phyloP scores from a whole-genome alignment of 1,139 yeast genomes.

The Geotrichum candidum region DNA sequence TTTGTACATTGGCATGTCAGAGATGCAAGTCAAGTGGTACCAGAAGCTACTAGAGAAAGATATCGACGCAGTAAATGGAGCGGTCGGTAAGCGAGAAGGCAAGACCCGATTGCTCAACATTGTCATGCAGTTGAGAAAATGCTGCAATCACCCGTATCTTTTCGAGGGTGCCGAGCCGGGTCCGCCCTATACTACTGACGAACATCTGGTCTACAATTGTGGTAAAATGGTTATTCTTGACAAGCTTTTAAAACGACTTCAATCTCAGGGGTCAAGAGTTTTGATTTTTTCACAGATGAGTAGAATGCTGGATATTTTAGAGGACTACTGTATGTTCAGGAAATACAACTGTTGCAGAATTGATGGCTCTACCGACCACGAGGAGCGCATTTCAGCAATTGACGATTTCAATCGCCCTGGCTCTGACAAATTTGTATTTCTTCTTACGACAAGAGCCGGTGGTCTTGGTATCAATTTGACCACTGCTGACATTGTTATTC shows the following conservation, averaged over 20 bases:
- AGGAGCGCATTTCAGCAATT: slow-evolving; percentile 85
- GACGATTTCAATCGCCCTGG: slow-evolving; percentile 85
- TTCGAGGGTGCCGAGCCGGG: slow-evolving; percentile 99
- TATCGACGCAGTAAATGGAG: slow-evolving; percentile 94
- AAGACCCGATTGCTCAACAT: slow-evolving; percentile 86
- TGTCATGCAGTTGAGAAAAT: slow-evolving; percentile 93
- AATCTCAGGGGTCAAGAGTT: slow-evolving; percentile 79
- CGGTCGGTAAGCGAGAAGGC: slow-evolving; percentile 83
- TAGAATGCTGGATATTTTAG: slow-evolving; percentile 81
- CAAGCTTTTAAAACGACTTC: slow-evolving; percentile 67
- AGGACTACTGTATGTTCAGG: slow-evolving; percentile 85
- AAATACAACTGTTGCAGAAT: slow-evolving; percentile 86
- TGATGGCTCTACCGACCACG: slow-evolving; percentile 94
- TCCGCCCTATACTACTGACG: slow-evolving; percentile 96
- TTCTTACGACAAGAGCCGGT: slow-evolving; percentile 94
- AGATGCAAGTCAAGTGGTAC: slow-evolving; percentile 93
- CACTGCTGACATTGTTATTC: slow-evolving; percentile 81
- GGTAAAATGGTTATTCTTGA: slow-evolving; percentile 90
- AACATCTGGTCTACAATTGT: slow-evolving; percentile 79
- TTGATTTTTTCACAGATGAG: slow-evolving; percentile 95
- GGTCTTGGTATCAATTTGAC: slow-evolving; percentile 94
- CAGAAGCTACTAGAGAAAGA: slow-evolving; percentile 83
- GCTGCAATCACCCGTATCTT: slow-evolving; percentile 94
- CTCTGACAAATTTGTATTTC: slow-evolving; percentile 75
- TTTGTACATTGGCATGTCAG: slow-evolving; percentile 89